Base-by-base conservation (phyloP, 257 asterid species). In the Nicotiana tomentosiformis region DNA sequence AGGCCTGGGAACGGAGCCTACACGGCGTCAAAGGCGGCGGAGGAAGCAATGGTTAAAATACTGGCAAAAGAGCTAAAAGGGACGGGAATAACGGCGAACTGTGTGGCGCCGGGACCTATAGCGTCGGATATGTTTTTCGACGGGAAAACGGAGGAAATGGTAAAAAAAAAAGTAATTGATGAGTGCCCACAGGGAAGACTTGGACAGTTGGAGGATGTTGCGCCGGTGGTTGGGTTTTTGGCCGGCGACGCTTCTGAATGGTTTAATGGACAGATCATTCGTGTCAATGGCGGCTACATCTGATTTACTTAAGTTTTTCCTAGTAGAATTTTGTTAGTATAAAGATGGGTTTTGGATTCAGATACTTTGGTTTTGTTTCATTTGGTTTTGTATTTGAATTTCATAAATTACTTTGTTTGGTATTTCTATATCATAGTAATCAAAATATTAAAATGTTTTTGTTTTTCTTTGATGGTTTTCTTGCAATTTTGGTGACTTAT, bases 31-130 rank as follows among this genome's bases (percentile, higher is more conserved):
- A 93, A 93, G 65, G 94, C 97, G 32, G 94, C 94, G n/a, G 93
- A 90, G 80, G 98, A 93, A 89, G 90, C 94, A 83, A 90, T 93
- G 97, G 85, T 90, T 70, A 92, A 89, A 89, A 86, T 90, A 30
- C 83, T 81, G 80, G 97, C 94, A 7, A 93, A 92, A 92, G 98
- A 93, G 84, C 61, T 92, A 68, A 90, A 89, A 74, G 98, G 97
- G 57, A 89, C 88, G 60, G 88, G 89, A 81, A 90, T 90, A 51
- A 90, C 93, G 23, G 93, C 92, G 10, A 91, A 91, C 29, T 86
- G 88, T 66, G 92, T 92, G 78, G 94, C 93, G 29, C 97, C 94
- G 1, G 92, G 93, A 72, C 89, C 97, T 0, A 77, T 91, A 12
- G 95, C 93, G 23, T 88, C 97, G 80, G 97, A 92, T 20, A 79